Evolutionary conservation across 345 rosid species (phyloP), one percentile per base, ranked within the genome.

Genomic region (Clausena lansium): DNA sequence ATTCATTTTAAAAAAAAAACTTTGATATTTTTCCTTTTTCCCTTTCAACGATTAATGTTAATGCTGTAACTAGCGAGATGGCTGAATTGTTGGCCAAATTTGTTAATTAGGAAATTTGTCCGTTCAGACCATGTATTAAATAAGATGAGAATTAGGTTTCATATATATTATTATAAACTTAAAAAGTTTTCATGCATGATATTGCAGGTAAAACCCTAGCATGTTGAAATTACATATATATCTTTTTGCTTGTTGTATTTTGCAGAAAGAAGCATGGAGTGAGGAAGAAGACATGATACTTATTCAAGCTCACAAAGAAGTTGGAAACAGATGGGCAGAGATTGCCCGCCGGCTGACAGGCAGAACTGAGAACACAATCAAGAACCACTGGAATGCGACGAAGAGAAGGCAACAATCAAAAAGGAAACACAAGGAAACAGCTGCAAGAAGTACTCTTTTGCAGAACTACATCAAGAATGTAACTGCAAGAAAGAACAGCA

Each of bases 291-390:
- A 92, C 19, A 78, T 0, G 13, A 77, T 84, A 15, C 78, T 88
- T 13, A 86, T 86, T 50, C 19, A 80, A 39, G 82, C 86, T 6
- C 97, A 92, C 67, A 90, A 80, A 28, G 79, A 81, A 61, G 67
- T 92, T 5, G 97, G 97, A 4, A 92, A 92, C 76, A 80, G 54
- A 61, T 92, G 97, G 97, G 92, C 92, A 2, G 94, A 90, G 83
- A 92, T 91, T 9, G 91, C 97, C 2, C 79, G 83, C 33, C 81
- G 76, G 55, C 84, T 92, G 30, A 90, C 87, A 0, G 94, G 93
- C 4, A 86, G 94, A 10, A 86, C 89, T 0, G 94, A 92, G 57
- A 92, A 92, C 55, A 88, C 89, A 0, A 89, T 85, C n/a, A 89
- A 89, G 38, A 89, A 89, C 58, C 92, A 87, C 13, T 89, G 82